Base-by-base conservation (phyloP, 192 early-diverging fungal genomes). In the Podila horticola region DNA sequence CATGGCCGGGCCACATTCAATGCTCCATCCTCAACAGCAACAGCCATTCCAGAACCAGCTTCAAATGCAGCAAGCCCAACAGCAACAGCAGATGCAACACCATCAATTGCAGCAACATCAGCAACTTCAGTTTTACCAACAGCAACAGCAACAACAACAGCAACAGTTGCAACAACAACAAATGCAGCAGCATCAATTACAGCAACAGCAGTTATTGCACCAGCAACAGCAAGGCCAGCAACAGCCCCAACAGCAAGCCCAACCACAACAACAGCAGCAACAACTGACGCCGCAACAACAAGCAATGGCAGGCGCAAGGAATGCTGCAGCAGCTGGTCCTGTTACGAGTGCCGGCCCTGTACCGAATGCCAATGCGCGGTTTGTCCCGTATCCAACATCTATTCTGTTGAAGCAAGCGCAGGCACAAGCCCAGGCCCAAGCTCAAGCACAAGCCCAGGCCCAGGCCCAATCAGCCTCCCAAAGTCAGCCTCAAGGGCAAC, bases 341-440 rank as follows among this genome's bases (percentile, higher is more conserved):
- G 63, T 71, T 17, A 45, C 41, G 41, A 45, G 41, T 29, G 10
- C 64, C 17, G 57, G 63, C 52, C 62, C 72, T 57, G 69, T 64
- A 12, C 64, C 69, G 2, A 79, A 71, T 67, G 69, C 64, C 13
- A 31, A 62, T 45, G 68, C 70, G 11, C 64, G 76, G 20, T 79
- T 72, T 29, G 58, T 70, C 2, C 76, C 76, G 1, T 79, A 79
- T 33, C 76, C 76, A 20, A 79, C 76, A 2, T 67, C 76, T 12
- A 79, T 79, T 34, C 65, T 79, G 12, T 22, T 79, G 59, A 79
- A 79, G 61, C 76, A 74, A 19, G 72, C 72, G 0, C 72, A 74
- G 48, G 64, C 64, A 6, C 72, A 74, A 26, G 72, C 72, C 0
- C 64, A 69, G 6, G 55, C 62, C 1, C 67, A 62, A 22, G 73